Conservation (phyloP, 345 rosid genomes). For the Rhizophora apiculata region DNA sequence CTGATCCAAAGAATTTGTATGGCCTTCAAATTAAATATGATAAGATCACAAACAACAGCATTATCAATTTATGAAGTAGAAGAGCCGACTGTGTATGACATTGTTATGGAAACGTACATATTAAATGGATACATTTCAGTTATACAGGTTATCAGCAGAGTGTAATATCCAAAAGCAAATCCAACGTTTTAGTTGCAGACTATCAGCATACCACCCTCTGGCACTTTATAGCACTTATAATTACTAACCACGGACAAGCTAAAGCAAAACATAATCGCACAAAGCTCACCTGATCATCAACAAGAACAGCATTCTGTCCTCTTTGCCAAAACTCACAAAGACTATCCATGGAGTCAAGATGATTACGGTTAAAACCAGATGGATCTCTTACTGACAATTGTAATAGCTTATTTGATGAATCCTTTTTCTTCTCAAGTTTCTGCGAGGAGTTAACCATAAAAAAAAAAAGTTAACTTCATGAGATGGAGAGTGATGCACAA, state of each 20-base stretch:
- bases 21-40: no score
- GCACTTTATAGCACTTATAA: background rate
- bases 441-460: constrained; percentile 19
- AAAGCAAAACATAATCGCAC: constrained; percentile 2
- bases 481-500: background rate
- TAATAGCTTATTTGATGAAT: constrained; percentile 12
- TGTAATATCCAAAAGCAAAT: background rate
- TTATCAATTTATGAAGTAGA: no score
- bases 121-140: background rate
- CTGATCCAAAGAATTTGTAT: no score
- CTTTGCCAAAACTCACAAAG: constrained; percentile 30
- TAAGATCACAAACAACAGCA: no score
- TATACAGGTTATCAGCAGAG: background rate
- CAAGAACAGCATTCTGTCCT: constrained; percentile 36
- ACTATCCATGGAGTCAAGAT: constrained; percentile 25
- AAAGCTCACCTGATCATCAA: constrained; percentile 44
- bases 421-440: constrained; percentile 19
- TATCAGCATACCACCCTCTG: background rate
- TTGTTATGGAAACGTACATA: background rate
- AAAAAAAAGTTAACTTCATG: background rate
- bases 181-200: background rate
- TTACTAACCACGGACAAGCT: background rate
- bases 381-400: constrained; percentile 26
- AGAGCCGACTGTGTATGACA: no score
- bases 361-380: constrained; percentile 13